Evolutionary conservation across 768 basidiomycete genomes (phyloP).

Genomic region (Leccinellum rugosiceps): DNA sequence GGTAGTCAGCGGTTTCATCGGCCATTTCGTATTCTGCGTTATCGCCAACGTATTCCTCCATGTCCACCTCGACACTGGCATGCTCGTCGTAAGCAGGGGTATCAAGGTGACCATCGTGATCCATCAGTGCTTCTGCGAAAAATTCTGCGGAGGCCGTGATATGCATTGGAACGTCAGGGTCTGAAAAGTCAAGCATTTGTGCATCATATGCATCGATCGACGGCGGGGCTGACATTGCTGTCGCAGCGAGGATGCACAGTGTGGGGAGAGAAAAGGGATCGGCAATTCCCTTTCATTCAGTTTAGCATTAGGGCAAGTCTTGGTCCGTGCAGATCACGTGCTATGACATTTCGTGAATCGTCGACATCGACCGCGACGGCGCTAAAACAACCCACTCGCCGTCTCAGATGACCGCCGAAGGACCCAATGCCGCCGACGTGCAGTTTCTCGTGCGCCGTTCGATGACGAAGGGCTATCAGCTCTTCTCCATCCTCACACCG

Average conservation of each 20-base stretch:
- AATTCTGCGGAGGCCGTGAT: conserved; percentile 40
- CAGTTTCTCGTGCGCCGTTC: conserved; percentile 64
- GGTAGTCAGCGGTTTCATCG: conserved; percentile 31
- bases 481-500: conserved; percentile 60
- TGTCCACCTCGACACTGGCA: conserved; percentile 59
- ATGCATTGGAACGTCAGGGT: conserved; percentile 62
- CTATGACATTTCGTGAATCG: too few species aligned
- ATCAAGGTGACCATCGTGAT: conserved; percentile 45
- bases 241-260: conserved; percentile 13
- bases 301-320: conserved; percentile 26
- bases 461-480: conserved; percentile 65
- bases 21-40: conserved; percentile 48
- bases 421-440: conserved; percentile 49
- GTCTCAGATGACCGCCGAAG: conserved; percentile 15
- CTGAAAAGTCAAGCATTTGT: conserved; percentile 62
- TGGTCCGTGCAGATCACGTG: conserved; percentile 34
- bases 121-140: conserved; percentile 57
- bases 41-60: conserved; percentile 52
- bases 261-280: conserved; percentile 12
- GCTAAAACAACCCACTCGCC: background rate
- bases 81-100: conserved; percentile 29
- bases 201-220: conserved; percentile 54
- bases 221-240: conserved; percentile 27
- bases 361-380: conserved; percentile 3
- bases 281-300: conserved; percentile 13